Evolutionary conservation across 2,329 filamentous ascomycete genomes (phyloP), one percentile per base, ranked within the genome.

Genomic region (Diaporthe nobilis): DNA sequence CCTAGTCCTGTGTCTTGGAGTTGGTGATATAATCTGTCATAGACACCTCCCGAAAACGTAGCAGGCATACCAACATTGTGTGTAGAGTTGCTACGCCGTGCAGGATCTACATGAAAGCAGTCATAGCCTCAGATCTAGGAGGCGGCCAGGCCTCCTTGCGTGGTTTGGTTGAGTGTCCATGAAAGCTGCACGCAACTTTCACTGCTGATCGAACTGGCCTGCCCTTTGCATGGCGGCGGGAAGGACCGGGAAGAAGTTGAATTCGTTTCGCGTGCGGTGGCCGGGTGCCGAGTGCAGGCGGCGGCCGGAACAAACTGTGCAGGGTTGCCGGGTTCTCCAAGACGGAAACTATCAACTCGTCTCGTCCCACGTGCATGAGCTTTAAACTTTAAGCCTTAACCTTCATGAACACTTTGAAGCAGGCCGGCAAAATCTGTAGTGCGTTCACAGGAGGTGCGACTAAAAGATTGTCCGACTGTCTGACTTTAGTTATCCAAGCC

Each of bases 401-500:
- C 10, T 28, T 3, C 13, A 39, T 20, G 5, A 5, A 3, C 3
- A 60, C 9, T 12, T 22, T 28, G 7, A 7, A 5, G 4, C 12
- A 12, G n/a, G 1, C 6, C 7, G 1, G 9, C 12, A 44, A 37
- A 17, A n/a, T 0, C 1, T 2, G 4, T 9, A 13, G 6, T 22
- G 7, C 10, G 28, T 22, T 9, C 17, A 47, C 1, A 34, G 3
- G 10, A 65, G 20, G 12, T 5, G 28, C 2, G 22, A 15, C 0
- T 44, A n/a, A 34, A 49, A 65, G 61, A 65, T 47, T 65, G n/a
- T 65, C 61, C 61, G 61, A 47, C 3, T n/a, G 4, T 47, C 22
- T 49, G 10, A 20, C 10, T 4, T 1, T 8, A 3, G 1, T 3
- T 28, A 9, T 65, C 25, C 13, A 65, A 6, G 42, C 15, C 12